Evolutionary conservation across 176 grass and related monocot genomes (phyloP).

Genomic region (Zoysia pacifica): DNA sequence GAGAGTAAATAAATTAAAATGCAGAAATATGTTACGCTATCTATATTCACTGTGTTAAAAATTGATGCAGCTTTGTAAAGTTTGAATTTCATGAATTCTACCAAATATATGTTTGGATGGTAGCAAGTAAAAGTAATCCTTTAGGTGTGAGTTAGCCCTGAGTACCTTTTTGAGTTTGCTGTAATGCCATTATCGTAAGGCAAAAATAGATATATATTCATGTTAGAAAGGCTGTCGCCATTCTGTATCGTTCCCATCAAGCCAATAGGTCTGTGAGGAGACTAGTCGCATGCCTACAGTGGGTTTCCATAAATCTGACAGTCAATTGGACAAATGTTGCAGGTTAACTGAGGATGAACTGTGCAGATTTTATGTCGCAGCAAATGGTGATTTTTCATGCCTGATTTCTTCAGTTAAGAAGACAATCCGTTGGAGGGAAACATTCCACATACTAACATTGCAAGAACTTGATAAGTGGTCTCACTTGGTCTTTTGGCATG

Average conservation of each 20-base stretch:
- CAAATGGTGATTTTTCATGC: slow-evolving; percentile 76
- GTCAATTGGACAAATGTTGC: slow-evolving; percentile 28
- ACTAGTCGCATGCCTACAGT: slow-evolving; percentile 21
- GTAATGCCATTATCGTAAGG: slow-evolving; percentile 15
- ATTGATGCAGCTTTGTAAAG: slow-evolving; percentile 5
- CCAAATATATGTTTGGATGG: not conserved
- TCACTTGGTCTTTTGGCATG: slow-evolving; percentile 98
- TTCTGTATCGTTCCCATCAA: slow-evolving; percentile 18
- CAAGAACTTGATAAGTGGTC: slow-evolving; percentile 96
- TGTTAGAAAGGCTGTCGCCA: not conserved
- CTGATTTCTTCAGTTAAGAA: slow-evolving; percentile 82
- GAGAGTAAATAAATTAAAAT: too few relatives aligned
- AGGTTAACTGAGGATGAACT: slow-evolving; percentile 90
- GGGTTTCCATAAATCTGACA: slow-evolving; percentile 28
- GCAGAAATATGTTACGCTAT: too few relatives aligned
- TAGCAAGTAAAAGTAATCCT: not conserved
- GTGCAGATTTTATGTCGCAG: slow-evolving; percentile 68
- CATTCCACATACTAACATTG: slow-evolving; percentile 77
- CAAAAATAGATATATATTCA: not conserved
- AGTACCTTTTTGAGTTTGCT: slow-evolving; percentile 2
- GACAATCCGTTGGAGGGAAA: slow-evolving; percentile 94
- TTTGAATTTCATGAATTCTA: slow-evolving; percentile 12
- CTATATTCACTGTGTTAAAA: slow-evolving; percentile 13
- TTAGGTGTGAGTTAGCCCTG: slow-evolving; percentile 13
- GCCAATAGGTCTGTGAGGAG: not conserved